Evolutionary conservation across 2,329 filamentous ascomycete genomes (phyloP).

Genomic region (Colletotrichum gigasporum): DNA sequence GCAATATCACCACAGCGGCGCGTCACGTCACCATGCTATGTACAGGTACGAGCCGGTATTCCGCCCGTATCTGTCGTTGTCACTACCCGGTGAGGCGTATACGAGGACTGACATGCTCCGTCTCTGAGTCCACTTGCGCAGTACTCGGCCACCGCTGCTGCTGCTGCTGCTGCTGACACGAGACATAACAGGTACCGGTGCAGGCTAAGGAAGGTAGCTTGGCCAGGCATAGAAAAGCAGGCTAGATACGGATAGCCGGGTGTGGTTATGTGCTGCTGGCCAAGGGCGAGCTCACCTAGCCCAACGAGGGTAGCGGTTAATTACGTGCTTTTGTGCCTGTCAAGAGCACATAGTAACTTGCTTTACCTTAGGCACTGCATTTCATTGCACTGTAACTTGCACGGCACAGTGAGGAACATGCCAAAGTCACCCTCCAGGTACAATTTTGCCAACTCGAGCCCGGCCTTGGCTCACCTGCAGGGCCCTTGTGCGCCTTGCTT

Average conservation of each 20-base stretch:
- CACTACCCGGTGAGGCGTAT: background rate
- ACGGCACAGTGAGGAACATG: too few relatives aligned
- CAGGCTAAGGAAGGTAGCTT: background rate
- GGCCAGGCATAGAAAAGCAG: conserved; percentile 2
- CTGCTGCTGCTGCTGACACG: background rate
- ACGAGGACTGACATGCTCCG: background rate
- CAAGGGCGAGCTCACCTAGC: too few relatives aligned
- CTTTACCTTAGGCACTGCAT: background rate
- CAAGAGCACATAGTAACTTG: too few relatives aligned
- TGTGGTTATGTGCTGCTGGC: background rate
- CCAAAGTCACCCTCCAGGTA: too few relatives aligned
- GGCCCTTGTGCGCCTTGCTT: background rate
- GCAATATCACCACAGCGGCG: too few relatives aligned
- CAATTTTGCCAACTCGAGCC: background rate
- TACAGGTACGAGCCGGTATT: background rate
- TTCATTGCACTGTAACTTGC: too few relatives aligned
- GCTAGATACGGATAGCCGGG: too few relatives aligned
- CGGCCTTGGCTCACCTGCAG: conserved; percentile 22
- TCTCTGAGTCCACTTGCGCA: background rate
- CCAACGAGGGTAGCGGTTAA: too few relatives aligned
- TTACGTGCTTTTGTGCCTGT: too few relatives aligned
- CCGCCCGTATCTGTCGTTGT: background rate
- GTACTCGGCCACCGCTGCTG: background rate
- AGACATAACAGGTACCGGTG: background rate
- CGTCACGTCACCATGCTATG: too few relatives aligned